Conservation (phyloP, 257 asterid species). For the Penstemon barbatus region DNA sequence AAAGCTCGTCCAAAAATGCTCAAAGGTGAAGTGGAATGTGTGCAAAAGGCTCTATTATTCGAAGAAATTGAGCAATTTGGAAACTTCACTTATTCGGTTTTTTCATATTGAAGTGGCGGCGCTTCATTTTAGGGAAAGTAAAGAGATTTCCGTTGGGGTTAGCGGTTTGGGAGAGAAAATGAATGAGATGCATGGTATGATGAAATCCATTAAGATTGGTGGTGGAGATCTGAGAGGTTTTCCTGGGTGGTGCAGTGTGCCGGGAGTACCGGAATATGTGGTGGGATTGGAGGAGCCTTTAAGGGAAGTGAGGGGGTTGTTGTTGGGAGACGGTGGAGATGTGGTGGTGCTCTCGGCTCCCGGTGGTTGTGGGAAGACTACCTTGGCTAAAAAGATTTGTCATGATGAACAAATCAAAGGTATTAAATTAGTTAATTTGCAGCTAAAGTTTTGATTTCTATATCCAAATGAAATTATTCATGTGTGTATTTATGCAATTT, state of each 20-base stretch:
- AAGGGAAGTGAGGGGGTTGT: constrained; percentile 31
- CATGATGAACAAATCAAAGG: constrained; percentile 35
- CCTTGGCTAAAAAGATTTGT: constrained; percentile 35
- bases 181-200: background rate
- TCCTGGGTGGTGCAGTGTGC: constrained; percentile 26
- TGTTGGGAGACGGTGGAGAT: constrained; percentile 20
- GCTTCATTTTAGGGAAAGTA: constrained; percentile 24
- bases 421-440: background rate
- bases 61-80: constrained; percentile 10
- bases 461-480: no score
- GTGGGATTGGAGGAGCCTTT: constrained; percentile 35
- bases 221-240: background rate
- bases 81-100: constrained; percentile 23
- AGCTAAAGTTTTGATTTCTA: no score
- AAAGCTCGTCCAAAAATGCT: constrained; percentile 24
- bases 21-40: constrained; percentile 26
- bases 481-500: no score
- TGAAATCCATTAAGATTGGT: background rate
- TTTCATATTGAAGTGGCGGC: constrained; percentile 29
- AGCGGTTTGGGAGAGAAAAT: constrained; percentile 10
- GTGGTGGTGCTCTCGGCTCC: constrained; percentile 44
- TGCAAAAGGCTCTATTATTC: constrained; percentile 16
- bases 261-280: constrained; percentile 28
- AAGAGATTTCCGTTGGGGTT: constrained; percentile 20
- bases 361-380: constrained; percentile 46